phyloP scores from a whole-genome alignment of 176 grass and related monocot species.

The Hyparrhenia diplandra region DNA sequence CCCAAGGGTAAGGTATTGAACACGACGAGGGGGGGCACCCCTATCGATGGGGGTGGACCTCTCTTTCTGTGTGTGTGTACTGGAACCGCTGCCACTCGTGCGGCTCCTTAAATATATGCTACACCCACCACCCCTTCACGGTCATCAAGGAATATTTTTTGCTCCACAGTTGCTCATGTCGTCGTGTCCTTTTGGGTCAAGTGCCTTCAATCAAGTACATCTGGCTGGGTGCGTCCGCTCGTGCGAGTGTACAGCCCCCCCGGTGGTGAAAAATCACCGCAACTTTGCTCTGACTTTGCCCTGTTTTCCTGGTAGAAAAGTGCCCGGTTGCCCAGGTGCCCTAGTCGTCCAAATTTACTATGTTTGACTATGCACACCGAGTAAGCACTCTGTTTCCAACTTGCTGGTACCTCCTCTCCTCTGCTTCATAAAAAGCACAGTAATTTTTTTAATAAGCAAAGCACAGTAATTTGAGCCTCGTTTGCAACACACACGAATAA shows the following conservation, averaged over 20 bases:
- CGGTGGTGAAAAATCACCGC: background rate
- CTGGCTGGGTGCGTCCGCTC: background rate
- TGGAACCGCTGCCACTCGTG: conserved; percentile 58
- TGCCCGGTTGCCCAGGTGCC: background rate
- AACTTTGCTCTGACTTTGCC: conserved; percentile 19
- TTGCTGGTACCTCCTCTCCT: too few species aligned
- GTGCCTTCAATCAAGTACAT: background rate
- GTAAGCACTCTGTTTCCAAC: too few species aligned
- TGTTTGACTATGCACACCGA: background rate
- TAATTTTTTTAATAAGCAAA: too few species aligned
- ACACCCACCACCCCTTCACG: background rate
- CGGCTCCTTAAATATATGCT: conserved; percentile 55
- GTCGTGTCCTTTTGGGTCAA: background rate
- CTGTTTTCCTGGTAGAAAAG: background rate
- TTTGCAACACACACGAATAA: too few species aligned
- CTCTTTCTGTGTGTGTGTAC: too few species aligned
- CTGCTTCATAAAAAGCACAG: too few species aligned
- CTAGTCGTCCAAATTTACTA: background rate
- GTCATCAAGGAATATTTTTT: conserved; percentile 25
- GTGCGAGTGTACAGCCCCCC: background rate
- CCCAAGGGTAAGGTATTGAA: too few species aligned
- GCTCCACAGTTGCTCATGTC: conserved; percentile 22
- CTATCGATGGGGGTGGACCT: background rate
- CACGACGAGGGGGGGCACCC: background rate
- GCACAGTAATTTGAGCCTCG: too few species aligned